Evolutionary conservation across 495 filamentous ascomycete species (phyloP).

Genomic region (Xylaria venustula): DNA sequence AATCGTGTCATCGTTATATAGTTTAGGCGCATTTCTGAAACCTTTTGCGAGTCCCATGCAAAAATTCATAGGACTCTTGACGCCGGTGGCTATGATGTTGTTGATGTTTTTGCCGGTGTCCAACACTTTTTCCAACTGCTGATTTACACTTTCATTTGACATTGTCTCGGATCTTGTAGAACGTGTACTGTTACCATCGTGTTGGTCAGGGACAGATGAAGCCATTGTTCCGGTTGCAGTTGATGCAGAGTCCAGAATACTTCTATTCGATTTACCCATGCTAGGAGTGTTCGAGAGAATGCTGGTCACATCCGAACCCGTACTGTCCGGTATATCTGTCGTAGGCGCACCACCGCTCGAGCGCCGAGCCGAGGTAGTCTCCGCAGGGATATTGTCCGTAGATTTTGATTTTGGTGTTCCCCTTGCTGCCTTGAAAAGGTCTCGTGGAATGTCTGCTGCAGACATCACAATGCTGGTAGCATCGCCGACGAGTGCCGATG

Average conservation of each 20-base stretch:
- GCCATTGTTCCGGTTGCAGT: neutral
- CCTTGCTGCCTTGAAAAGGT: constrained; percentile 58
- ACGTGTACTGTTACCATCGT: constrained; percentile 6
- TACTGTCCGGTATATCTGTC: constrained; percentile 11
- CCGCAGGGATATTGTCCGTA: constrained; percentile 15
- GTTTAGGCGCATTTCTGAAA: constrained; percentile 78
- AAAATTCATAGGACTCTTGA: constrained; percentile 78
- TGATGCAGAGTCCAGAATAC: neutral
- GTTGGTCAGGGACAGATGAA: constrained; percentile 11
- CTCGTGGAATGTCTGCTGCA: constrained; percentile 75
- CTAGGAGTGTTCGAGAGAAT: neutral
- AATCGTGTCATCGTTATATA: constrained; percentile 77
- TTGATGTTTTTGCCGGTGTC: constrained; percentile 61
- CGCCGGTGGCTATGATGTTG: constrained; percentile 66
- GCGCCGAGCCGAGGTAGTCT: constrained; percentile 2
- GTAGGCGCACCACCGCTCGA: constrained; percentile 21
- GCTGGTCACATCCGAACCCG: neutral
- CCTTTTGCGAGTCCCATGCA: constrained; percentile 75
- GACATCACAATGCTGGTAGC: constrained; percentile 75
- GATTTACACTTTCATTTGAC: constrained; percentile 3
- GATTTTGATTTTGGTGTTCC: constrained; percentile 17
- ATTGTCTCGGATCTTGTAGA: constrained; percentile 1
- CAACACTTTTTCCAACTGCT: constrained; percentile 54
- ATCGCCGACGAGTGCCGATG: constrained; percentile 73
- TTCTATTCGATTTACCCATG: neutral